Percentiles rank a stretch among this genome's conserved stretches.
Evolutionary conservation across 768 basidiomycete genomes (phyloP).

Genomic region (Harrya chromipes): DNA sequence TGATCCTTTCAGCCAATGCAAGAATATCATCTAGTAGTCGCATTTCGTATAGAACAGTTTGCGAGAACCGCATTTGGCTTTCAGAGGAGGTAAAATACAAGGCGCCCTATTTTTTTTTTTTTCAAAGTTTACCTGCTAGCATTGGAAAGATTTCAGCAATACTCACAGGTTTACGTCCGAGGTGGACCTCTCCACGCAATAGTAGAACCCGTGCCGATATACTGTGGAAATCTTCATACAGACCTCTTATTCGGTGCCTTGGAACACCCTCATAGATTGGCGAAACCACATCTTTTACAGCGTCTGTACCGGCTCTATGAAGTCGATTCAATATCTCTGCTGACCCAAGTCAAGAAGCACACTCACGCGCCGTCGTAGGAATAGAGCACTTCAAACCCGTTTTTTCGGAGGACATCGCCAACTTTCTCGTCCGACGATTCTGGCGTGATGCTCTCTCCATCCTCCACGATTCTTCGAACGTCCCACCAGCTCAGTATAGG

Average conservation of each 20-base stretch:
- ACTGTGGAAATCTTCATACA: conserved; percentile 37
- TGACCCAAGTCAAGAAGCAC: not conserved
- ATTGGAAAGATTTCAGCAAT: not conserved
- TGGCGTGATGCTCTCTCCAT: conserved; percentile 19
- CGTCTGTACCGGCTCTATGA: conserved; percentile 37
- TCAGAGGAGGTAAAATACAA: conserved; percentile 33
- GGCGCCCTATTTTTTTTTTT: conserved; percentile 32
- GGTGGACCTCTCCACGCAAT: conserved; percentile 39
- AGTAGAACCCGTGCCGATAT: conserved; percentile 36
- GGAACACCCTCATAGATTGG: conserved; percentile 35
- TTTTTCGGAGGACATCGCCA: conserved; percentile 31
- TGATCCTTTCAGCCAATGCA: conserved; percentile 30
- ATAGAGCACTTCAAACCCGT: conserved; percentile 41
- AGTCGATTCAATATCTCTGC: not conserved
- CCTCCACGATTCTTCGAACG: conserved; percentile 20
- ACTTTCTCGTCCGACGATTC: conserved; percentile 27
- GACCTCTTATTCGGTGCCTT: conserved; percentile 33
- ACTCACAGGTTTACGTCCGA: conserved; percentile 37
- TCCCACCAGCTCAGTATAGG: conserved; percentile 25
- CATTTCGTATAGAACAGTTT: conserved; percentile 32
- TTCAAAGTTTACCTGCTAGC: not conserved
- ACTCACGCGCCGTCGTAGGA: conserved; percentile 43
- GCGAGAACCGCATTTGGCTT: conserved; percentile 26
- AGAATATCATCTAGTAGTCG: conserved; percentile 23
- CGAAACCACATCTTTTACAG: conserved; percentile 36